Base-by-base conservation (phyloP, 106 monocot species). In the Dioscorea dumetorum region DNA sequence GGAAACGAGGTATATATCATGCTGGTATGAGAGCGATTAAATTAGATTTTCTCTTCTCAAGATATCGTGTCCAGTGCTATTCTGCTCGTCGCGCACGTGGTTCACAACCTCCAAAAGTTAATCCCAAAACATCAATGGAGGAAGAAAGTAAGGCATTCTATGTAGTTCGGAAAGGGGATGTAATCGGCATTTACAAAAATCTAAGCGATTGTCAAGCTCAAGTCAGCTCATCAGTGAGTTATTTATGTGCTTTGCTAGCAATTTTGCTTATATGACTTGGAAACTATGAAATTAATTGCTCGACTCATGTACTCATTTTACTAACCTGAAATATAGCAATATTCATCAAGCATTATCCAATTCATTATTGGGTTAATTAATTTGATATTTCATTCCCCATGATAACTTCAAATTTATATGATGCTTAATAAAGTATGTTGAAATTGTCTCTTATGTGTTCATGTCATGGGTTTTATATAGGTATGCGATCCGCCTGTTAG, bases 201-300 rank as follows among this genome's bases (percentile, higher is more conserved):
- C 83, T 88, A 21, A 81, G 76, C 58, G 95, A 95, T 16, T 95
- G 88, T 62, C 95, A 95, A 74, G 88, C 81, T 76, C 95, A 95
- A 86, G 82, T 88, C 76, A 80, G 91, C 73, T 71, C 83, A 49
- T 95, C 88, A 83, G 95, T 95, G 71, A 67, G 15, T 16, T 54
- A 6, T 41, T 41, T 41, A 41, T 41, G 41, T 41, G 41, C 10
- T 41, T 6, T 41, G 41, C 41, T 10, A 8, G 41, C 6, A 41
- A 41, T 41, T 6, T 3, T 41, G 41, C 41, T 41, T 41, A 41
- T 41, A 41, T 6, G 41, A 41, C 41, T 41, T 41, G 41, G 41
- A 41, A 41, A 41, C 41, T 41, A 41, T 41, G 41, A 41, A 10
- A 41, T 41, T 8, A 41, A 41, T 10, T 41, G 10, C 41, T 41